Evolutionary conservation across 2,329 filamentous ascomycete species (phyloP), one percentile per base, ranked within the genome.

Genomic region (Aspergillus fumigatus): DNA sequence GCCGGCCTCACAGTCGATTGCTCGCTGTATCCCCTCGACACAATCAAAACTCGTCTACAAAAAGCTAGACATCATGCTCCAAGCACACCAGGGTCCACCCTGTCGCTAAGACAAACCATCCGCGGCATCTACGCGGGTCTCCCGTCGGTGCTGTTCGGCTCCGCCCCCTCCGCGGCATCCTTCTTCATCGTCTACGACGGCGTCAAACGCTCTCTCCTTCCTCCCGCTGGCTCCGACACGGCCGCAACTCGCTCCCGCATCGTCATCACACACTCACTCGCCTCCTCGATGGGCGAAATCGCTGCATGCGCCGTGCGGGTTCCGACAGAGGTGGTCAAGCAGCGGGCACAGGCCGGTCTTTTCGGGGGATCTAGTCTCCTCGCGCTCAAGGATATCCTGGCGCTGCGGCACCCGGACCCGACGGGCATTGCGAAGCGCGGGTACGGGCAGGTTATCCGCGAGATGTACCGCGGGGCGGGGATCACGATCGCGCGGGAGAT

Each of bases 151-250:
- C 80, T 97, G 51, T 87, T 97, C 56, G 94, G 95, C 29, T 96
- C 90, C 49, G 93, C 94, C 0, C 94, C 94, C 0, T 91, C 92
- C 55, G 94, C 95, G 1, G 93, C 94, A 47, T 89, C 96, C 70
- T 99, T 99, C 85, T 99, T 99, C 83, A 89, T 90, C 71, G 94
- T 91, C 52, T 96, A 96, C 80, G 92, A 97, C 76, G 80, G 83
- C 52, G 79, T 88, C 51, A 96, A 92, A 73, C 71, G 75, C 58
- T 68, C 73, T 23, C 67, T 81, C 35, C 75, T 87, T 17, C 57
- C 66, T 1, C 43, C 73, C 14, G 53, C 60, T 7, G 60, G 63
- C 21, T 58, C 72, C 50, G 64, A 65, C 19, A 51, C 56, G 7
- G 62, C 61, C 54, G 68, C 67, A 51, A 1, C 32, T 11, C 76